These are phyloP conservation scores for Pseudogymnoascus sp. DNA, from an alignment of 2,329 filamentous ascomycete species.

Conservation along the genomic window DNA sequence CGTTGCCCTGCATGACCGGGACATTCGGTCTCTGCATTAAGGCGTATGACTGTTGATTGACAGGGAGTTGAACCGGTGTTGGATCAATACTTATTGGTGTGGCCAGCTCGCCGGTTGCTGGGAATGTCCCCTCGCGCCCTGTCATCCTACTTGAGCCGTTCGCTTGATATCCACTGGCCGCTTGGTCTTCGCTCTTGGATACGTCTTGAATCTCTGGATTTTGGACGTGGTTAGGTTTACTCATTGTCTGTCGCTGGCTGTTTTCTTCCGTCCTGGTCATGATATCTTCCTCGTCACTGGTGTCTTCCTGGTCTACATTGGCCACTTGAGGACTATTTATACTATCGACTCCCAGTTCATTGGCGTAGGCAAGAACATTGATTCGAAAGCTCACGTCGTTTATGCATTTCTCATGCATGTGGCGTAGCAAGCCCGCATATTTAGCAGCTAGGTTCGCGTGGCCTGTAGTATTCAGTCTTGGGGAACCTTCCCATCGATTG, in stretches of 20 bases:
- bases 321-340: neutral
- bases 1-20: neutral
- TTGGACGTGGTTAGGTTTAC: neutral
- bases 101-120: neutral
- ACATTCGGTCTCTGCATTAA: constrained; percentile 4
- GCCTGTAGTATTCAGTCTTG: constrained; percentile 7
- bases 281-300: constrained; percentile 3
- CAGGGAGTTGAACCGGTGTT: neutral
- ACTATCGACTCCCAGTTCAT: neutral
- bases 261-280: neutral
- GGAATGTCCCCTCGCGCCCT: neutral
- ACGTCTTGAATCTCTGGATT: neutral
- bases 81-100: neutral
- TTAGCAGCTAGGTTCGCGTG: constrained; percentile 14
- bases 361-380: constrained; percentile 15
- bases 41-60: constrained; percentile 9
- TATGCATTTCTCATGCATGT: constrained; percentile 11
- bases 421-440: constrained; percentile 16
- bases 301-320: neutral
- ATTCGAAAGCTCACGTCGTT: constrained; percentile 10
- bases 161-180: neutral
- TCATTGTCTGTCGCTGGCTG: neutral
- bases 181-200: neutral
- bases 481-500: constrained; percentile 15
- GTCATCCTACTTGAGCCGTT: neutral